Conservation (phyloP, 1,139 yeast species). For the Sugiyamaella paludigena region DNA sequence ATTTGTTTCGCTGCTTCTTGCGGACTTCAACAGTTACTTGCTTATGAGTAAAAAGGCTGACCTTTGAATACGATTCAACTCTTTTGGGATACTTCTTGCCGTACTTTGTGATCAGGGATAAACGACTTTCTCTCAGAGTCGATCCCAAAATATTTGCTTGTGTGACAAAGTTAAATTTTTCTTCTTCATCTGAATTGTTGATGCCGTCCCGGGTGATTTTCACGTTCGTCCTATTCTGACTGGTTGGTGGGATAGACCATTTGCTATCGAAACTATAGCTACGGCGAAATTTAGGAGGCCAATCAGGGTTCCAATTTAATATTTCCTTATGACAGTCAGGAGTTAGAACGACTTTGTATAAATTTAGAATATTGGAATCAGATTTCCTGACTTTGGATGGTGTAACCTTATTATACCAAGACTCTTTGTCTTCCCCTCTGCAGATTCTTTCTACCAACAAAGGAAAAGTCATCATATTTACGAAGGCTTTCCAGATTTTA, state of each 20-base stretch:
- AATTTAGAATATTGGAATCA: not conserved
- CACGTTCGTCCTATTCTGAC: not conserved
- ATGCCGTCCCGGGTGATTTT: too few relatives aligned
- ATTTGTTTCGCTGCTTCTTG: slow-evolving; percentile 5
- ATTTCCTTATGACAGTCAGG: not conserved
- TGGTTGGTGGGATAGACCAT: not conserved
- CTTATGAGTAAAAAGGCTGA: slow-evolving; percentile 6
- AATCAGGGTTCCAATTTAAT: not conserved
- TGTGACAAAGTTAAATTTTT: too few relatives aligned
- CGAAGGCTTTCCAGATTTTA: slow-evolving; percentile 8
- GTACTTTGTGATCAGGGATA: slow-evolving; percentile 1
- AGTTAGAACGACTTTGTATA: slow-evolving; percentile 9
- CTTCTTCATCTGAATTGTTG: too few relatives aligned
- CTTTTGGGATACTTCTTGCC: not conserved
- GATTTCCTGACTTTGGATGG: slow-evolving; percentile 1
- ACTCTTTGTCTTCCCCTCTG: slow-evolving; percentile 5
- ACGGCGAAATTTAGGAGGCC: too few relatives aligned
- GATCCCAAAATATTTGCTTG: too few relatives aligned
- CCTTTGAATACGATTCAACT: not conserved
- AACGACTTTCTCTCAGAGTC: slow-evolving; percentile 5
- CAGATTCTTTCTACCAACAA: slow-evolving; percentile 11
- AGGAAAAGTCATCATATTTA: slow-evolving; percentile 9
- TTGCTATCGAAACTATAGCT: too few relatives aligned
- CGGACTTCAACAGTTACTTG: slow-evolving; percentile 1
- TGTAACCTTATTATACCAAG: slow-evolving; percentile 12